phyloP scores from a whole-genome alignment of 2,329 filamentous ascomycete species.

The Pestalotiopsis sp. region DNA sequence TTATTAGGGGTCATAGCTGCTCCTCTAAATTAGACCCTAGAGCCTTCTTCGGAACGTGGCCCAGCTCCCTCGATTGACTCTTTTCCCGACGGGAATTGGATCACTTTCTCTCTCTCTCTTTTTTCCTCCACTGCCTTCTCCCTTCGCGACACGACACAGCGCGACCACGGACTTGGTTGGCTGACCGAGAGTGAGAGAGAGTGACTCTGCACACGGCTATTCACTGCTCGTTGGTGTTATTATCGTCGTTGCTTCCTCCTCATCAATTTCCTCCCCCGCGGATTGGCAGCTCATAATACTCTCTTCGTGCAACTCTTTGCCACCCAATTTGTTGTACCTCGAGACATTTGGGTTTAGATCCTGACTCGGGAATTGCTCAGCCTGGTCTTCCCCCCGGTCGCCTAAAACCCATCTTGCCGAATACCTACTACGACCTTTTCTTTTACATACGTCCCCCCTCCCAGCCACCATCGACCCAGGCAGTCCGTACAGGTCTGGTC shows the following conservation, averaged over 20 bases:
- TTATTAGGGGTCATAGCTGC: slow-evolving; percentile 8
- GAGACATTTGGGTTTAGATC: not conserved
- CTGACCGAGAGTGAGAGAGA: not conserved
- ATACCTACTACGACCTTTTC: not conserved
- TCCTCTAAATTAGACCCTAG: slow-evolving; percentile 11
- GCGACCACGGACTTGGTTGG: not conserved
- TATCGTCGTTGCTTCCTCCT: not conserved
- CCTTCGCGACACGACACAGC: not conserved
- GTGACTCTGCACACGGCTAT: not conserved
- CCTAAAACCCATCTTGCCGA: not conserved
- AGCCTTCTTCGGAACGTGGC: not conserved
- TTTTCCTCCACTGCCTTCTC: slow-evolving; percentile 1
- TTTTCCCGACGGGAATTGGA: not conserved
- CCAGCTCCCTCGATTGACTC: not conserved
- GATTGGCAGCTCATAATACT: not conserved
- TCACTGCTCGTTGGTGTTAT: not conserved
- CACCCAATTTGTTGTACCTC: not conserved
- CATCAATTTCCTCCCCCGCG: not conserved
- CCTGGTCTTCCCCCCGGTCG: not conserved
- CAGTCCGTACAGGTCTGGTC: not conserved
- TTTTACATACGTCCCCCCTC: not conserved
- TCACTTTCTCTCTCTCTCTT: not conserved
- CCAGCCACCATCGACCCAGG: not conserved
- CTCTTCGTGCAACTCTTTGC: not conserved
- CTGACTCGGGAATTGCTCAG: not conserved